Evolutionary conservation across 192 early-diverging fungal species (phyloP).

Genomic region (Podila epicladia): DNA sequence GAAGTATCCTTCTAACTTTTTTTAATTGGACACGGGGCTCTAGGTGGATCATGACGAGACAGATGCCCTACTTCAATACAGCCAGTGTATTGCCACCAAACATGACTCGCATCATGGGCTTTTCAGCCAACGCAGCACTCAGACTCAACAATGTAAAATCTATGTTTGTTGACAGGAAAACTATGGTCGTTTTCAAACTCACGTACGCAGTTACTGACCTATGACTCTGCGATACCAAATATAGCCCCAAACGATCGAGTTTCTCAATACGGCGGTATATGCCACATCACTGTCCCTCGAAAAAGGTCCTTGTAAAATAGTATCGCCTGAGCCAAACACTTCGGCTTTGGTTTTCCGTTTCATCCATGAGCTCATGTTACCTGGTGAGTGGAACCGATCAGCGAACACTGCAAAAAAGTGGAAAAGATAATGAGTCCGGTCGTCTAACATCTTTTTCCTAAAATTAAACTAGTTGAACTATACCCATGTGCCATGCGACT

Average conservation of each 20-base stretch:
- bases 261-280: neutral
- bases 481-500: conserved; percentile 20
- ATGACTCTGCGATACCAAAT: neutral
- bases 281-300: neutral
- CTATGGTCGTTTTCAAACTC: neutral
- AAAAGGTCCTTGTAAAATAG: neutral
- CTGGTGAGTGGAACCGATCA: conserved; percentile 12
- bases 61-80: conserved; percentile 22
- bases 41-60: conserved; percentile 28
- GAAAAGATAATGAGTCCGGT: neutral
- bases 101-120: conserved; percentile 7
- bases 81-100: conserved; percentile 6
- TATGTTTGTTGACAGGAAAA: neutral
- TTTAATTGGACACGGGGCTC: neutral
- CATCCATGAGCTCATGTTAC: conserved; percentile 33
- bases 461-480: conserved; percentile 21
- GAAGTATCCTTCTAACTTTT: neutral
- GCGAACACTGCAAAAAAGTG: neutral
- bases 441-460: neutral
- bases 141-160: neutral
- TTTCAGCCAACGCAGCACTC: neutral
- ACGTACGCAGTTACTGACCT: neutral
- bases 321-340: neutral
- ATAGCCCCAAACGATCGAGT: neutral
- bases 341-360: conserved; percentile 29